These are phyloP conservation scores for Astragalus glycyphyllos DNA, from an alignment of 306 rosid species.

Conservation along the genomic window DNA sequence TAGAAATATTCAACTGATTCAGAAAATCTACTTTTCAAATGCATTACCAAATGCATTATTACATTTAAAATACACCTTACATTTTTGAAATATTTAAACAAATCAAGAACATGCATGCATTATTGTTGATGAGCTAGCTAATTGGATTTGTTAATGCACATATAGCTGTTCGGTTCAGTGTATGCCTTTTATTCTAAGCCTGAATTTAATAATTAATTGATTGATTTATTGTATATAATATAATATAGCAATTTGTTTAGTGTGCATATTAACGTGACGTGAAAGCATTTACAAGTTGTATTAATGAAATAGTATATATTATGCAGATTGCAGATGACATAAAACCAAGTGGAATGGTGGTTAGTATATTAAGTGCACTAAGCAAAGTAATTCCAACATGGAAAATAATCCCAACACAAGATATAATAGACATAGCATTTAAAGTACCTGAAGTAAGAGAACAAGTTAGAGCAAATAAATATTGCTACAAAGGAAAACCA, in stretches of 20 bases:
- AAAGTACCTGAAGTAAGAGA: slow-evolving; percentile 68
- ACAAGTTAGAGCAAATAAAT: slow-evolving; percentile 62
- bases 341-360: slow-evolving; percentile 54
- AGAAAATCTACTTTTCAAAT: no score
- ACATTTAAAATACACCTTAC: neutral
- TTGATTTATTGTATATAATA: no score
- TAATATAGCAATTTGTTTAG: no score
- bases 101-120: neutral
- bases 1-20: no score
- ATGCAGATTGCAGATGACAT: slow-evolving; percentile 80
- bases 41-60: neutral
- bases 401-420: slow-evolving; percentile 73
- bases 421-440: slow-evolving; percentile 69
- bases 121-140: neutral
- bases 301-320: slow-evolving; percentile 5
- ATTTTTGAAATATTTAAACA: neutral
- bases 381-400: slow-evolving; percentile 69
- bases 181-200: neutral
- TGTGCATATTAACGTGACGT: neutral
- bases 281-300: slow-evolving; percentile 22
- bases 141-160: neutral
- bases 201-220: neutral
- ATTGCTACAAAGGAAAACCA: slow-evolving; percentile 83
- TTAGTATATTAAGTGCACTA: slow-evolving; percentile 53
- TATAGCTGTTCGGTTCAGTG: slow-evolving; percentile 9